Percentiles rank a stretch among this genome's conserved stretches.
Evolutionary conservation across 306 rosid genomes (phyloP).

Genomic region (Begonia loranthoides): DNA sequence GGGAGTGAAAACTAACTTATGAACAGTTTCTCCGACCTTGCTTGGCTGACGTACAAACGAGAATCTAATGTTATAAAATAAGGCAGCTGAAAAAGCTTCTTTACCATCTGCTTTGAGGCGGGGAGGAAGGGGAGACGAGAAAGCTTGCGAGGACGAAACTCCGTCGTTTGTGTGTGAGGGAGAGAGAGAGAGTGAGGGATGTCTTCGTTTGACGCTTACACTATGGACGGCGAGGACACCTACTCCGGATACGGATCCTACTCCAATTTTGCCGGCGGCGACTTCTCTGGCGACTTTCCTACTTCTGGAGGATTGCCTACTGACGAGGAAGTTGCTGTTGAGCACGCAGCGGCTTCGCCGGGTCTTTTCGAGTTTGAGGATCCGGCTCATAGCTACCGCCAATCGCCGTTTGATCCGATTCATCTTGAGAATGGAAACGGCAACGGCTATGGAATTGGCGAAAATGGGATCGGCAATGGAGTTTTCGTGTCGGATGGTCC

Average conservation of each 20-base stretch:
- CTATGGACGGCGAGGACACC: conserved; percentile 58
- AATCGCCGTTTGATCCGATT: conserved; percentile 53
- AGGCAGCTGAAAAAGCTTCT: too few species aligned
- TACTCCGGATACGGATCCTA: conserved; percentile 54
- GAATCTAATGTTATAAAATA: too few species aligned
- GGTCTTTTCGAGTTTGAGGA: conserved; percentile 67
- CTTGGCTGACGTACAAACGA: too few species aligned
- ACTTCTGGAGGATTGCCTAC: conserved; percentile 26
- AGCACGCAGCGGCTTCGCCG: conserved; percentile 46
- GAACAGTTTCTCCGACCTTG: too few species aligned
- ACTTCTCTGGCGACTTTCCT: conserved; percentile 13
- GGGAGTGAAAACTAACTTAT: too few species aligned
- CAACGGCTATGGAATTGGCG: conserved; percentile 33
- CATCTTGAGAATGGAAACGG: conserved; percentile 61
- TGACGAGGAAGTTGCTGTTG: conserved; percentile 41
- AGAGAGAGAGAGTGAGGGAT: conserved; percentile 16
- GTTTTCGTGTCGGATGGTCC: conserved; percentile 77
- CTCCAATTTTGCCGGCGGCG: conserved; percentile 37
- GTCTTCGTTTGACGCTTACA: conserved; percentile 75
- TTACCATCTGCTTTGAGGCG: neutral
- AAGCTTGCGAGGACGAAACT: conserved; percentile 17
- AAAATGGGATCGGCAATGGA: conserved; percentile 29
- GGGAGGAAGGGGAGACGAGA: neutral
- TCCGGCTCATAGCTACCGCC: conserved; percentile 54
- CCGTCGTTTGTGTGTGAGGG: conserved; percentile 5